A percentile compares a stretch with the other conserved stretches of the same genome.
These are phyloP conservation scores for Mallotus repandus DNA, from an alignment of 441 rosid species.

Conservation along the genomic window DNA sequence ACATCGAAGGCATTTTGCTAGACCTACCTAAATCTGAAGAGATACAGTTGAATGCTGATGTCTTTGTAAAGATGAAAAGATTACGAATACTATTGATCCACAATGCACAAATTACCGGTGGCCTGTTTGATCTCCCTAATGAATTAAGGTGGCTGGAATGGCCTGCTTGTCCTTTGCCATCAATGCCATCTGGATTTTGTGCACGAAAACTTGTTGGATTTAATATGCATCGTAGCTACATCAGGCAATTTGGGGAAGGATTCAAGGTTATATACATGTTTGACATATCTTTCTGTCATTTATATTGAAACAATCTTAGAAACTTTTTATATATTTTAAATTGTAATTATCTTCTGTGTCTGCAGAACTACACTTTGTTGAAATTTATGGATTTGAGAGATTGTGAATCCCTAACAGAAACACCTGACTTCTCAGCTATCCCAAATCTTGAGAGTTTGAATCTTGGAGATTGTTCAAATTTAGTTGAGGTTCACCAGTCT, in stretches of 20 bases:
- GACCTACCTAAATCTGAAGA: constrained; percentile 18
- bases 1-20: constrained; percentile 25
- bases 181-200: constrained; percentile 19
- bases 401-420: constrained; percentile 15
- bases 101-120: neutral
- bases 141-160: constrained; percentile 27
- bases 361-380: constrained; percentile 21
- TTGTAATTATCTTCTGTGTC: neutral
- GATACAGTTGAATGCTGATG: constrained; percentile 13
- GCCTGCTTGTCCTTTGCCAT: constrained; percentile 20
- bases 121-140: constrained; percentile 24
- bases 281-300: neutral
- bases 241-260: constrained; percentile 15
- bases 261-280: constrained; percentile 17
- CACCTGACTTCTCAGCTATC: constrained; percentile 18
- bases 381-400: constrained; percentile 24
- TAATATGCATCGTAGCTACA: constrained; percentile 19
- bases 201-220: constrained; percentile 23
- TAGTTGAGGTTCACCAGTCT: constrained; percentile 19
- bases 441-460: constrained; percentile 23
- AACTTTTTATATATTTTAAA: neutral
- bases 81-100: constrained; percentile 12
- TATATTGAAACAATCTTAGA: neutral
- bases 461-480: constrained; percentile 16
- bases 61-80: constrained; percentile 16